Percentiles rank a stretch among this genome's conserved stretches.
phyloP scores from a whole-genome alignment of 1,284 basidiomycete genomes.

The Cryptococcus jaspeensis region DNA sequence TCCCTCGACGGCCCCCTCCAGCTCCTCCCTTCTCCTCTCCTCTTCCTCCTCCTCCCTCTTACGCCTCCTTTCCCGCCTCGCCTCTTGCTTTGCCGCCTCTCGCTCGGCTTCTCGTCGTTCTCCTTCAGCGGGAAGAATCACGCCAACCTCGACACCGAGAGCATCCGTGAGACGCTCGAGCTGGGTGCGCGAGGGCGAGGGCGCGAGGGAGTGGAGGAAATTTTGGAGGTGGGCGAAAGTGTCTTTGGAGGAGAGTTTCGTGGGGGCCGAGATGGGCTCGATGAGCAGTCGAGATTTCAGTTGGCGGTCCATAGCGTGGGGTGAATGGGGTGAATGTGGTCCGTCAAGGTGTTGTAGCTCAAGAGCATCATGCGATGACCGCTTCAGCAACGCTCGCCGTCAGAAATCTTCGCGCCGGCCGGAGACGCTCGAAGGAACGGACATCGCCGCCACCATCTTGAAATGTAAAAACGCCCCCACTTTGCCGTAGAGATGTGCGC shows the following conservation, averaged over 20 bases:
- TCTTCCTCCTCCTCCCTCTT: conserved; percentile 23
- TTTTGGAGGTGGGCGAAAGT: conserved; percentile 35
- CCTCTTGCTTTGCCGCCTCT: conserved; percentile 22
- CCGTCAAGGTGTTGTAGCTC: too few species aligned
- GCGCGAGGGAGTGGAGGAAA: conserved; percentile 30
- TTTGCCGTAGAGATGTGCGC: too few species aligned
- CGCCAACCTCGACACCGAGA: conserved; percentile 45
- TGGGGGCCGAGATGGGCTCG: conserved; percentile 29
- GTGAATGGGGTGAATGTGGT: too few species aligned
- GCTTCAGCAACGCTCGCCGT: too few species aligned
- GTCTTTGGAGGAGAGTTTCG: conserved; percentile 25
- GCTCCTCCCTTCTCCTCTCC: conserved; percentile 25
- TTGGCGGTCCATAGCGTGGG: conserved; percentile 45
- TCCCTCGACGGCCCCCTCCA: conserved; percentile 19
- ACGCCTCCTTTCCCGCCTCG: conserved; percentile 24
- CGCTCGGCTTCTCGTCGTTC: conserved; percentile 36
- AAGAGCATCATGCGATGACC: too few species aligned
- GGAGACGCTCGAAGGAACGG: too few species aligned
- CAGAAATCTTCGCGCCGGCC: too few species aligned
- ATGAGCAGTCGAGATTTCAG: conserved; percentile 46
- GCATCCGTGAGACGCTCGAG: conserved; percentile 48
- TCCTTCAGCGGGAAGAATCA: conserved; percentile 37
- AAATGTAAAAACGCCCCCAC: too few species aligned
- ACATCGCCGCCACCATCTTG: too few species aligned
- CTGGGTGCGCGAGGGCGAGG: conserved; percentile 42